A percentile compares a stretch with the other conserved stretches of the same genome.
These are phyloP conservation scores for Malassezia dermatis DNA, from an alignment of 1,284 basidiomycete species.

Conservation along the genomic window DNA sequence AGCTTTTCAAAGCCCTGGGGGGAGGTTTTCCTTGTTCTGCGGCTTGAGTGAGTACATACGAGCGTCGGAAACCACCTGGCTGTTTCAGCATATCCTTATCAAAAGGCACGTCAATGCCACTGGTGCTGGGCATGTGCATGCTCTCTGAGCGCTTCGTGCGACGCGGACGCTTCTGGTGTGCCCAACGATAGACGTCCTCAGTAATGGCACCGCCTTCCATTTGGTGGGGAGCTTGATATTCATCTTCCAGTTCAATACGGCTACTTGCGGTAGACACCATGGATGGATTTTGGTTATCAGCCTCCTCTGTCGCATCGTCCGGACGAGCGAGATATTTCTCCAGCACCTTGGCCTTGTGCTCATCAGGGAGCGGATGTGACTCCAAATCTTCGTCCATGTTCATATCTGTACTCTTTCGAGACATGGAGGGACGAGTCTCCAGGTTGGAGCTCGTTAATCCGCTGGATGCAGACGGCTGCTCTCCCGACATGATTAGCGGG, in stretches of 20 bases:
- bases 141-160: constrained; percentile 32
- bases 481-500: not conserved
- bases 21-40: constrained; percentile 35
- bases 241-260: constrained; percentile 14
- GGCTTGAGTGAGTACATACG: constrained; percentile 36
- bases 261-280: not conserved
- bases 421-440: not conserved
- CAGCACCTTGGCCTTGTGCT: constrained; percentile 10
- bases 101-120: constrained; percentile 35
- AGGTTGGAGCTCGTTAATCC: not conserved
- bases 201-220: constrained; percentile 45
- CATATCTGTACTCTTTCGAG: not conserved
- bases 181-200: constrained; percentile 46
- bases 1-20: constrained; percentile 39
- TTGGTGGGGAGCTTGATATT: constrained; percentile 37
- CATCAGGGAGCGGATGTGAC: constrained; percentile 10
- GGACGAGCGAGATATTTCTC: constrained; percentile 4
- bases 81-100: constrained; percentile 37
- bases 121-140: constrained; percentile 36
- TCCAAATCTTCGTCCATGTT: constrained; percentile 5
- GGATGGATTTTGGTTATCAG: not conserved
- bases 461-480: not conserved
- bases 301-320: not conserved
- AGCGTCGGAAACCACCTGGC: constrained; percentile 43
- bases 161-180: constrained; percentile 36